Base-by-base conservation (phyloP, 2,329 filamentous ascomycete genomes). In the Paracamarosporium sp. region DNA sequence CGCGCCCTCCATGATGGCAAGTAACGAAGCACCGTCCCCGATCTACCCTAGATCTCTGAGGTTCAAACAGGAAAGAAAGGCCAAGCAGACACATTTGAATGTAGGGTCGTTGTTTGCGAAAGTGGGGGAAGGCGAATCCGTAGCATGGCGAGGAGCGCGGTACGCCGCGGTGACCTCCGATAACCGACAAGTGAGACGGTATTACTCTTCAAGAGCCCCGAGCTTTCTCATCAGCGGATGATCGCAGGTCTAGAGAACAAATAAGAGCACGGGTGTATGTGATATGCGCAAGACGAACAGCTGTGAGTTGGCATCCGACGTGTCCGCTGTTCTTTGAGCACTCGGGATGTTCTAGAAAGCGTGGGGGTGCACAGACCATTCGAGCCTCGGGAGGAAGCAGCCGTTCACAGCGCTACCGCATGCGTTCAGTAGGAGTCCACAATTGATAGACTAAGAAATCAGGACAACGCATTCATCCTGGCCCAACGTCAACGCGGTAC, bases 91-190 rank as follows among this genome's bases (percentile, higher is more conserved):
- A 63, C 73, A 75, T 75, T 65, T 68, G 65, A 60, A 64, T 43
- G 57, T 60, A 58, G 58, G 58, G 59, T 59, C 58, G 50, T 46
- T 65, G 66, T 59, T 62, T 63, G 65, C 69, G 60, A 71, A 67
- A 74, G 71, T 74, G 71, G 71, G 71, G 71, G 72, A 75, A 67
- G 70, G 67, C 69, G 60, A 74, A 73, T 67, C 43, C 60, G 64
- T 65, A 62, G 66, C 25, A 25, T 51, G 11, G 44, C 9, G 25
- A 31, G 68, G 47, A 61, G 57, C 51, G 57, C 52, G 50, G 33
- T 54, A 55, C 54, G 56, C 54, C 55, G 57, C 67, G 68, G 70
- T 58, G 55, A 65, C 58, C 63, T 64, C 69, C 66, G 69, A 67
- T 62, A 58, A 63, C 60, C 63, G 62, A 61, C 48, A 17, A 35